Evolutionary conservation across 257 asterid species (phyloP).

Genomic region (Ligustrum vulgare): DNA sequence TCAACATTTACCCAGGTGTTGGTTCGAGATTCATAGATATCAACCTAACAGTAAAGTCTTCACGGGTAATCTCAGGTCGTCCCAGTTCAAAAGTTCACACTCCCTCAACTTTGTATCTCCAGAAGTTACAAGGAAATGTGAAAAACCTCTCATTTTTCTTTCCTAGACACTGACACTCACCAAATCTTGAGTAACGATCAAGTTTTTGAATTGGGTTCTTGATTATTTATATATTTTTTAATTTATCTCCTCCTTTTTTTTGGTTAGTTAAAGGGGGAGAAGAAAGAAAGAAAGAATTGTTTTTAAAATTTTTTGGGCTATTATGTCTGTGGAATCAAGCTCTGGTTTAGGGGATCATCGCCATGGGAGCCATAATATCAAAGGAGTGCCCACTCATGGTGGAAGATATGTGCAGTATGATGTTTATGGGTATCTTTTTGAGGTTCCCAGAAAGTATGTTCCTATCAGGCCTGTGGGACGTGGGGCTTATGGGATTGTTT

Average conservation of each 20-base stretch:
- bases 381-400: slow-evolving; percentile 63
- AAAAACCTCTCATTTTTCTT: slow-evolving; percentile 28
- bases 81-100: slow-evolving; percentile 80
- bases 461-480: slow-evolving; percentile 84
- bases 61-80: slow-evolving; percentile 64
- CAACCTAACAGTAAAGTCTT: slow-evolving; percentile 12
- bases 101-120: slow-evolving; percentile 34
- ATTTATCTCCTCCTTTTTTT: neutral
- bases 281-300: neutral
- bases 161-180: slow-evolving; percentile 36
- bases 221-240: slow-evolving; percentile 1
- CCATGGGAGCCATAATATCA: slow-evolving; percentile 51
- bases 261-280: neutral
- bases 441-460: slow-evolving; percentile 66
- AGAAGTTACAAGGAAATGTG: slow-evolving; percentile 35
- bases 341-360: slow-evolving; percentile 63
- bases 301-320: neutral
- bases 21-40: slow-evolving; percentile 10
- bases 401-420: slow-evolving; percentile 76
- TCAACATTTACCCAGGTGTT: slow-evolving; percentile 25
- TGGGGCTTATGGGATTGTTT: slow-evolving; percentile 84
- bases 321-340: slow-evolving; percentile 63
- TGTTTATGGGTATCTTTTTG: slow-evolving; percentile 76
- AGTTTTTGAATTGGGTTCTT: slow-evolving; percentile 34
- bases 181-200: slow-evolving; percentile 16